Conservation (phyloP, 1,284 basidiomycete species). For the Tilletia caries region DNA sequence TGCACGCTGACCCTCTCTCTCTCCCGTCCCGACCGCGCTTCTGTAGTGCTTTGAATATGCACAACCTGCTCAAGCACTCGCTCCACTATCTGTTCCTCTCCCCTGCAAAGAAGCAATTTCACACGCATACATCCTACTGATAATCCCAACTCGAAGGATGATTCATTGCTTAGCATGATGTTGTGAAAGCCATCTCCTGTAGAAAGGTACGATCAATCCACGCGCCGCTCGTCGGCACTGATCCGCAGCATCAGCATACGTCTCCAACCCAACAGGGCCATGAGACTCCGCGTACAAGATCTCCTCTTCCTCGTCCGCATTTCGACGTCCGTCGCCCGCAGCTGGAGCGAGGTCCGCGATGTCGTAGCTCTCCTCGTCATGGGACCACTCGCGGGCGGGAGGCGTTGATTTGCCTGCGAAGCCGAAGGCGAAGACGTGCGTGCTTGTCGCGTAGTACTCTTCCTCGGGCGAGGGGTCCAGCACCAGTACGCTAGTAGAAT, state of each 20-base stretch:
- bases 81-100: too few species aligned
- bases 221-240: constrained; percentile 1
- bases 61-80: too few species aligned
- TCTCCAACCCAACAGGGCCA: background rate
- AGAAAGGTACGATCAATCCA: constrained; percentile 2
- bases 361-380: background rate
- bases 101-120: too few species aligned
- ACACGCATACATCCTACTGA: too few species aligned
- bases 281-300: constrained; percentile 8
- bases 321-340: background rate
- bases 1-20: background rate
- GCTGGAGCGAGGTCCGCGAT: background rate
- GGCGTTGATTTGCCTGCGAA: constrained; percentile 25
- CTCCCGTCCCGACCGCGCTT: too few species aligned
- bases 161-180: background rate
- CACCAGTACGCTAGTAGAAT: constrained; percentile 25
- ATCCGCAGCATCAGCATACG: background rate
- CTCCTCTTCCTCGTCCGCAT: constrained; percentile 5
- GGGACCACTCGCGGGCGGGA: background rate
- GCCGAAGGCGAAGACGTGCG: constrained; percentile 41
- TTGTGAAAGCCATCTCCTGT: background rate
- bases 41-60: background rate
- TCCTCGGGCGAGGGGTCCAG: constrained; percentile 44
- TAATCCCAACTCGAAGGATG: too few species aligned
- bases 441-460: constrained; percentile 36